These are phyloP conservation scores for Gentiana straminea DNA, from an alignment of 257 asterid species.

Conservation along the genomic window DNA sequence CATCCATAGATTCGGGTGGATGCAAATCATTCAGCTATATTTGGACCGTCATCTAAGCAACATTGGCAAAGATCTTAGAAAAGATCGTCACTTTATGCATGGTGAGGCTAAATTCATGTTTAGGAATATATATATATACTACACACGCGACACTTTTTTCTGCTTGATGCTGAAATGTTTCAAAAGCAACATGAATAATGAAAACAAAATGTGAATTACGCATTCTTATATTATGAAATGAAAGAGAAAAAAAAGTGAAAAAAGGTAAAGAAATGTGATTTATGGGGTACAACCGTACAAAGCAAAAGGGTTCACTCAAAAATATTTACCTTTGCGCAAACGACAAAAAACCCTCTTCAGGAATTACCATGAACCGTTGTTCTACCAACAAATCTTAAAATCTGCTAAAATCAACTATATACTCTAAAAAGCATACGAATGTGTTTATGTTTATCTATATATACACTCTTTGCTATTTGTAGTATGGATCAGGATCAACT, in stretches of 20 bases:
- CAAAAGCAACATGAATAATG: conserved; percentile 4
- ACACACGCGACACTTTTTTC: background rate
- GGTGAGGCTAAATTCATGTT: background rate
- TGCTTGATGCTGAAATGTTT: conserved; percentile 2
- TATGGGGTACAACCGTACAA: conserved; percentile 20
- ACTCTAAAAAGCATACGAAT: no score
- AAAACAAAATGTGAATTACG: conserved; percentile 7
- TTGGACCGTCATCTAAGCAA: background rate
- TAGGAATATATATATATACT: background rate
- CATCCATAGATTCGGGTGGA: no score
- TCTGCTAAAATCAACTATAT: no score
- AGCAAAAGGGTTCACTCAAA: background rate
- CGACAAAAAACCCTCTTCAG: conserved; percentile 14
- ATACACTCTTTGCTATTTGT: no score
- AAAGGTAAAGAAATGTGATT: conserved; percentile 23
- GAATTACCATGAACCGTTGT: conserved; percentile 26
- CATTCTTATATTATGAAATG: conserved; percentile 4
- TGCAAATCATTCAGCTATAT: no score
- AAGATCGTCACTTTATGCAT: no score
- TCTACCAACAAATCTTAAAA: no score
- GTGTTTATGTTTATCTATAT: no score
- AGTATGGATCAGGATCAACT: no score
- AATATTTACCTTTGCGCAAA: conserved; percentile 3
- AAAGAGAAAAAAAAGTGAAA: conserved; percentile 25
- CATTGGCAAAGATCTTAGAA: no score